Evolutionary conservation across 1,139 yeast genomes (phyloP).

Genomic region (Scheffersomyces titani): DNA sequence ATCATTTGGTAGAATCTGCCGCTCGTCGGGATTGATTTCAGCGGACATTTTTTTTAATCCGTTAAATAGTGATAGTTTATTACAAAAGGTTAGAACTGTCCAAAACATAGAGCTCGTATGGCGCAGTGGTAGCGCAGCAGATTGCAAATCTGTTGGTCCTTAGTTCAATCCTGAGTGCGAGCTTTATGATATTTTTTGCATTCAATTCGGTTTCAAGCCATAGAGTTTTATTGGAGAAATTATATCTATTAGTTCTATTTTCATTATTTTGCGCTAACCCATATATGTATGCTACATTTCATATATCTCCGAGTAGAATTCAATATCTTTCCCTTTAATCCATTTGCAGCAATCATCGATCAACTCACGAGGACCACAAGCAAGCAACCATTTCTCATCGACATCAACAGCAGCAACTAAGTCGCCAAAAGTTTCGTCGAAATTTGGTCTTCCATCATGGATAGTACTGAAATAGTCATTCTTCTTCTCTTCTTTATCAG

Average conservation of each 20-base stretch:
- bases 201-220: too few relatives aligned
- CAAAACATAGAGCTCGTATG: conserved; percentile 35
- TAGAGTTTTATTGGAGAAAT: background rate
- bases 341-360: conserved; percentile 48
- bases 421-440: conserved; percentile 28
- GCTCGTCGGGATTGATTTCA: too few relatives aligned
- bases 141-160: conserved; percentile 59
- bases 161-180: conserved; percentile 52
- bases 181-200: conserved; percentile 27
- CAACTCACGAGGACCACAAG: conserved; percentile 68
- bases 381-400: conserved; percentile 54
- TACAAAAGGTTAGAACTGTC: background rate
- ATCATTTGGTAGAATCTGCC: too few relatives aligned
- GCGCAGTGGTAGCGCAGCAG: conserved; percentile 62
- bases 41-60: too few relatives aligned
- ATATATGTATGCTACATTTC: conserved; percentile 21
- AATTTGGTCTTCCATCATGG: conserved; percentile 42
- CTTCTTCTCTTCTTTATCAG: conserved; percentile 2
- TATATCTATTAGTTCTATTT: too few relatives aligned
- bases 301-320: conserved; percentile 47
- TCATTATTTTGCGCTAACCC: background rate
- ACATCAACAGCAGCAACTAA: conserved; percentile 26
- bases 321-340: conserved; percentile 38
- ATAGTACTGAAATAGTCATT: conserved; percentile 4
- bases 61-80: background rate